Conservation (phyloP, 2,329 filamentous ascomycete species). For the Colletotrichum tabaci region DNA sequence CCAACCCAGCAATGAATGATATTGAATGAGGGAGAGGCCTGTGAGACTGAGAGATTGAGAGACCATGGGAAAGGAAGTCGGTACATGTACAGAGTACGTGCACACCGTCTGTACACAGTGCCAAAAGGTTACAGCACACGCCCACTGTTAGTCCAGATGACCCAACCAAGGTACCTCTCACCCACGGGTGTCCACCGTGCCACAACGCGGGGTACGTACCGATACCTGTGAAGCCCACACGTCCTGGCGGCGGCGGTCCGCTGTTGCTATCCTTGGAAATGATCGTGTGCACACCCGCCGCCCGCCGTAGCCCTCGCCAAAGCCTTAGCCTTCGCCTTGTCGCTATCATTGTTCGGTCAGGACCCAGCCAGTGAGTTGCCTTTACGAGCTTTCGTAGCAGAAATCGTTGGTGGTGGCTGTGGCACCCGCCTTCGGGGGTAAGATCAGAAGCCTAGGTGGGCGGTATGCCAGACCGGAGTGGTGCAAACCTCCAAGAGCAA, state of each 20-base stretch:
- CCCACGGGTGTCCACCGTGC: slow-evolving; percentile 15
- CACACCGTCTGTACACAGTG: no score
- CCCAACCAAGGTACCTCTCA: slow-evolving; percentile 2
- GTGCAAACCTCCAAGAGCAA: neutral
- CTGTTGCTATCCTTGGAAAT: slow-evolving; percentile 40
- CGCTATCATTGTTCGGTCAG: neutral
- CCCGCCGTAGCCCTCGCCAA: slow-evolving; percentile 8
- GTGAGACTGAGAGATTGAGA: neutral
- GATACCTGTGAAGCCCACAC: slow-evolving; percentile 9
- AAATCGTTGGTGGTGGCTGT: slow-evolving; percentile 31
- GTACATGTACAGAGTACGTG: neutral
- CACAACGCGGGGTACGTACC: slow-evolving; percentile 37
- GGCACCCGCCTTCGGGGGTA: slow-evolving; percentile 12
- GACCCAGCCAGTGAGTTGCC: neutral
- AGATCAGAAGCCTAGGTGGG: slow-evolving; percentile 9
- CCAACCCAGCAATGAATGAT: slow-evolving; percentile 1
- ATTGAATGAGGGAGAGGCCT: neutral
- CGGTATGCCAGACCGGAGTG: slow-evolving; percentile 6
- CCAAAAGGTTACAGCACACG: neutral
- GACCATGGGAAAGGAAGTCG: neutral
- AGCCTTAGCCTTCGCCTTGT: slow-evolving; percentile 18
- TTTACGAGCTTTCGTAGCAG: neutral
- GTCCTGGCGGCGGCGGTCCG: slow-evolving; percentile 20
- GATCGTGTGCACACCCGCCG: slow-evolving; percentile 24
- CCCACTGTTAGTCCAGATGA: neutral